Conservation (phyloP, 345 rosid genomes). For the Aquilaria malaccensis region DNA sequence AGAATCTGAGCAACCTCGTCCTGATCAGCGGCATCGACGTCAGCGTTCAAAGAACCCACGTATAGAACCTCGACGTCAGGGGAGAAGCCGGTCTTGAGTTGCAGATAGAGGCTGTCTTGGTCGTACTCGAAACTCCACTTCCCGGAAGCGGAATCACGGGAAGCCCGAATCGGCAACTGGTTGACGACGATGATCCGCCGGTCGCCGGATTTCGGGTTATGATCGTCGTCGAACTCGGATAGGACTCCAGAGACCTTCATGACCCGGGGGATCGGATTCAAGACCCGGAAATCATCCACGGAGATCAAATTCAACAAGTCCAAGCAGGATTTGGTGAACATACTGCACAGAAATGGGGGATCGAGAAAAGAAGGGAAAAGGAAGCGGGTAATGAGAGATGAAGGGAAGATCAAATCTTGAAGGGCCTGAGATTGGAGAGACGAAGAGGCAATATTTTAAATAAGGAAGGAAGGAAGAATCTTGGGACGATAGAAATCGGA, state of each 20-base stretch:
- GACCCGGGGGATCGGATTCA: conserved; percentile 48
- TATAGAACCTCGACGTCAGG: conserved; percentile 43
- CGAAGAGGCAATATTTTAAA: background rate
- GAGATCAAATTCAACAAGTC: conserved; percentile 52
- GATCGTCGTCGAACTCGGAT: conserved; percentile 24
- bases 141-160: conserved; percentile 21
- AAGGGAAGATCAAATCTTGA: background rate
- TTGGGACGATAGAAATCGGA: conserved; percentile 6
- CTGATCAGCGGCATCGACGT: conserved; percentile 44
- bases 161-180: conserved; percentile 50
- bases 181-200: conserved; percentile 66
- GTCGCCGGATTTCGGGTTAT: conserved; percentile 1
- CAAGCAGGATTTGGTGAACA: conserved; percentile 40
- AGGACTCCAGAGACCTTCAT: conserved; percentile 45
- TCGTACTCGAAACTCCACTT: conserved; percentile 59
- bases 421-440: conserved; percentile 4
- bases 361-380: background rate
- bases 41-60: conserved; percentile 58
- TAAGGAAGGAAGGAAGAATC: conserved; percentile 15
- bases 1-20: conserved; percentile 46
- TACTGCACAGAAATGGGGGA: conserved; percentile 2
- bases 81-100: conserved; percentile 59
- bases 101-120: conserved; percentile 41
- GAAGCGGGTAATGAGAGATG: background rate
- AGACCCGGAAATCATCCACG: conserved; percentile 46